These are phyloP conservation scores for Carex myosuroides DNA, from an alignment of 176 grass and related monocot species.

Conservation along the genomic window DNA sequence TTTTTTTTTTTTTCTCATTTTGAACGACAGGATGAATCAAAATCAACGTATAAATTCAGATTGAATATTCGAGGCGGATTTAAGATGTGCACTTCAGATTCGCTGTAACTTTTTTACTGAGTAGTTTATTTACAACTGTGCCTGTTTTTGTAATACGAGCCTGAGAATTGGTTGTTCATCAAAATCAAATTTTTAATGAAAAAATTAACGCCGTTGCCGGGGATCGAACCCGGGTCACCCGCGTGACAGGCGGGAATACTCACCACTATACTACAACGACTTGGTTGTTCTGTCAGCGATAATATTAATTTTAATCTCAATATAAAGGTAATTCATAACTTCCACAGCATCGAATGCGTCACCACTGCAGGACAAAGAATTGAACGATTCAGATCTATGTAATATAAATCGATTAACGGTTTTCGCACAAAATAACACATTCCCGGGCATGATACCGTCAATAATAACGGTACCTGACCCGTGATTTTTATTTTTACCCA, in stretches of 20 bases:
- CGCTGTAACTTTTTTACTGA: background rate
- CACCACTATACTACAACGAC: constrained; percentile 51
- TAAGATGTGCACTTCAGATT: background rate
- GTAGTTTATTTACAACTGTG: background rate
- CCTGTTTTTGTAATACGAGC: background rate
- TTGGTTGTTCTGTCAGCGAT: background rate
- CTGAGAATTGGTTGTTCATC: no score
- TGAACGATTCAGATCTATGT: no score
- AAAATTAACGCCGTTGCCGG: constrained; percentile 22
- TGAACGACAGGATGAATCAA: background rate
- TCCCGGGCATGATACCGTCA: no score
- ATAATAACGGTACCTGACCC: background rate
- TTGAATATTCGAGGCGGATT: background rate
- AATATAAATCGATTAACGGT: no score
- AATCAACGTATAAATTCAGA: background rate
- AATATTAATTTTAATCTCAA: background rate
- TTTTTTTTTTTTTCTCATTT: background rate
- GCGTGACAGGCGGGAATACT: constrained; percentile 45
- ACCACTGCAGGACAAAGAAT: no score
- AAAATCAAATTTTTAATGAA: no score
- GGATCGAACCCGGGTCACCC: constrained; percentile 45
- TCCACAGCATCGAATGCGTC: no score
- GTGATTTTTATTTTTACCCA: no score
- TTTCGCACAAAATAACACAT: no score
- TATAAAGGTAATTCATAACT: no score